A percentile compares a stretch with the other conserved stretches of the same genome.
phyloP scores from a whole-genome alignment of 768 basidiomycete species.

The Cystobasidium tubakii region DNA sequence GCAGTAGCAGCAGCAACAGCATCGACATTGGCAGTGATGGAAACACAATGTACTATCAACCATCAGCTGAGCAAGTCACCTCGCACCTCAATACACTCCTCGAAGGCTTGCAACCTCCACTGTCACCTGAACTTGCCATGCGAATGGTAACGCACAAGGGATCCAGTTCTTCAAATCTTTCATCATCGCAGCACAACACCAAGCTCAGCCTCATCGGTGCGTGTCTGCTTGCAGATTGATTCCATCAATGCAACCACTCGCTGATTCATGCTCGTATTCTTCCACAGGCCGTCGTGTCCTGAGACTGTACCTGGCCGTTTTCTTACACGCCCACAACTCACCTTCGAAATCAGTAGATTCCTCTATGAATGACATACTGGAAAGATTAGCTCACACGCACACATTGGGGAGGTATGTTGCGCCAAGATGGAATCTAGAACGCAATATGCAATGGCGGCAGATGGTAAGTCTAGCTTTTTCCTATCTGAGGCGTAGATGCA shows the following conservation, averaged over 20 bases:
- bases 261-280: too few species aligned
- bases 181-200: conserved; percentile 18
- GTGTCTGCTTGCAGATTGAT: background rate
- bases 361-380: conserved; percentile 6
- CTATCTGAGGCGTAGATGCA: too few species aligned
- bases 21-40: background rate
- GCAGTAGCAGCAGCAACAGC: background rate
- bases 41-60: conserved; percentile 7
- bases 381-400: background rate
- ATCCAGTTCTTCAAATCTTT: background rate
- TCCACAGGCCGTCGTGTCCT: conserved; percentile 31
- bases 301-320: conserved; percentile 27
- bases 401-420: conserved; percentile 18
- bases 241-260: too few species aligned
- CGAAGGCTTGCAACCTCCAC: conserved; percentile 30
- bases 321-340: conserved; percentile 28
- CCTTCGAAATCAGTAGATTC: background rate
- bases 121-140: conserved; percentile 22
- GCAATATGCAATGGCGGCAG: conserved; percentile 22
- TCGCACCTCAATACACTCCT: conserved; percentile 31
- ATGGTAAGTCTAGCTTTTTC: conserved; percentile 15
- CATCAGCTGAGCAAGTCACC: conserved; percentile 6
- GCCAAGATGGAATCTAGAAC: conserved; percentile 23
- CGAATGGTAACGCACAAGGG: conserved; percentile 35
- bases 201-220: conserved; percentile 26